Conservation (phyloP, 805 yeast genomes). For the Yamadazyma tumulicola region DNA sequence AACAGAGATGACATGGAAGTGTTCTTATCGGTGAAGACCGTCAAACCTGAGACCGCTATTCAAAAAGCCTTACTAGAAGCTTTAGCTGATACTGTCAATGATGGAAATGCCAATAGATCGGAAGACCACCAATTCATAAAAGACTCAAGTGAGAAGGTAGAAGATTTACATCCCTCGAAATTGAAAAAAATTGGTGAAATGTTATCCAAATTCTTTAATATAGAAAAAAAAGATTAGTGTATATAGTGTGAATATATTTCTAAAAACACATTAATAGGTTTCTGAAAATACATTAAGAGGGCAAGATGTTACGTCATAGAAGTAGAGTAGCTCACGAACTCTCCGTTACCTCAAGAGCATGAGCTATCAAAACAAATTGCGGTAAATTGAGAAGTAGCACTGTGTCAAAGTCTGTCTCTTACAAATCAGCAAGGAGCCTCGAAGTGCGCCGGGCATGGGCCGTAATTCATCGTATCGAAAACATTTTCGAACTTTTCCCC, state of each 20-base stretch:
- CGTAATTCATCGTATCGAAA: too few relatives aligned
- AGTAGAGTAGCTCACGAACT: too few relatives aligned
- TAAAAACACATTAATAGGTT: not conserved
- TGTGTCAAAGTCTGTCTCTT: too few relatives aligned
- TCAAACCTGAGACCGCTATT: conserved; percentile 74
- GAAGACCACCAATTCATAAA: conserved; percentile 39
- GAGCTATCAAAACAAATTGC: too few relatives aligned
- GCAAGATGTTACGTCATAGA: too few relatives aligned
- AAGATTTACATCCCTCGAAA: conserved; percentile 46
- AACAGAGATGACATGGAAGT: conserved; percentile 81
- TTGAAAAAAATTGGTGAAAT: conserved; percentile 56
- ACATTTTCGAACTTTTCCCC: too few relatives aligned
- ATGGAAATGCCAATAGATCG: conserved; percentile 69
- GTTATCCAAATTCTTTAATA: conserved; percentile 55
- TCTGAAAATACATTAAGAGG: too few relatives aligned
- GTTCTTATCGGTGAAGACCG: conserved; percentile 63
- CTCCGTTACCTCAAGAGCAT: too few relatives aligned
- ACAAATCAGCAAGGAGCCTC: too few relatives aligned
- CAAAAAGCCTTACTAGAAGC: conserved; percentile 91
- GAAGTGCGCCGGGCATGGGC: too few relatives aligned
- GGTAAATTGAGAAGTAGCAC: too few relatives aligned
- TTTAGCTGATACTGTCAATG: conserved; percentile 86
- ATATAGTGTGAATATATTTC: conserved; percentile 12
- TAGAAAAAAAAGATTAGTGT: conserved; percentile 19
- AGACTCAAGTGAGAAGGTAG: conserved; percentile 17